Percentiles rank a stretch among this genome's conserved stretches.
These are phyloP conservation scores for Pseudocercospora cruenta DNA, from an alignment of 2,329 filamentous ascomycete genomes.

Conservation along the genomic window DNA sequence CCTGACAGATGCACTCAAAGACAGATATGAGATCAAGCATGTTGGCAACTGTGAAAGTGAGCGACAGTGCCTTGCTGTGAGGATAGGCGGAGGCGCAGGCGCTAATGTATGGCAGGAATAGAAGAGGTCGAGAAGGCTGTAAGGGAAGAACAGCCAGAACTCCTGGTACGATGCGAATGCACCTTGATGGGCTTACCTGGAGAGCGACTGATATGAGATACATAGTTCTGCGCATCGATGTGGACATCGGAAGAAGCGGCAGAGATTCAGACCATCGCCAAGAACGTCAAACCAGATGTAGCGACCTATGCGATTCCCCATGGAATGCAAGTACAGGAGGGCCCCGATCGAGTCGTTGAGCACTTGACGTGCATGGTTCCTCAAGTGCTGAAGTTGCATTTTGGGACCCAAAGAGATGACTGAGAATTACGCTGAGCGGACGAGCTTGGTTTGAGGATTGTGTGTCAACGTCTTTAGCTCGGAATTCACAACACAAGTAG, in stretches of 20 bases:
- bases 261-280: constrained; percentile 51
- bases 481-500: no score
- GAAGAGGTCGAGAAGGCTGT: constrained; percentile 57
- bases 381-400: constrained; percentile 19
- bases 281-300: constrained; percentile 51
- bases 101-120: constrained; percentile 10
- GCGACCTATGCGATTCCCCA: constrained; percentile 59
- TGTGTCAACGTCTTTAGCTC: not conserved
- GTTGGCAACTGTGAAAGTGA: constrained; percentile 65
- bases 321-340: constrained; percentile 57
- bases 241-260: constrained; percentile 56
- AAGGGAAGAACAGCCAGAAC: constrained; percentile 55
- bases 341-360: constrained; percentile 60
- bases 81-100: not conserved
- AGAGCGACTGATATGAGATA: not conserved
- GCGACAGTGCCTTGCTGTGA: constrained; percentile 20
- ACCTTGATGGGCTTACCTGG: not conserved
- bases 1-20: constrained; percentile 63
- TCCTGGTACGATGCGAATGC: constrained; percentile 15
- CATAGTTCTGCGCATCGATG: constrained; percentile 65
- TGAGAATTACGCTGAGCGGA: not conserved
- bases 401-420: constrained; percentile 5
- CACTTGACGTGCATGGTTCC: constrained; percentile 44
- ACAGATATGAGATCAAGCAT: constrained; percentile 65
- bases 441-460: not conserved